These are phyloP conservation scores for Malus hybrid DNA, from an alignment of 331 rosid genomes.

Conservation along the genomic window DNA sequence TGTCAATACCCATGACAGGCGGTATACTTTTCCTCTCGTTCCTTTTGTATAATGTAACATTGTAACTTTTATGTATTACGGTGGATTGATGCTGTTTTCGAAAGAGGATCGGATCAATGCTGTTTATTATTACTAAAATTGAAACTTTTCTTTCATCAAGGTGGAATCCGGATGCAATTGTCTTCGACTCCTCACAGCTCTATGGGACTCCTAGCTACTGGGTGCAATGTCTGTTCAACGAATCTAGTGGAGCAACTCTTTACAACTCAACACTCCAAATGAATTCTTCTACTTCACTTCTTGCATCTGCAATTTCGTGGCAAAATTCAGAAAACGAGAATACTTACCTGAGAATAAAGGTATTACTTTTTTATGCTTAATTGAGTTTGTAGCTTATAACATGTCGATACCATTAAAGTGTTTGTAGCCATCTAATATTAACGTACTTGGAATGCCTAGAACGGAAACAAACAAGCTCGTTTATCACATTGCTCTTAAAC, in stretches of 20 bases:
- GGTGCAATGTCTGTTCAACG: constrained; percentile 60
- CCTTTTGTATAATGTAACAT: neutral
- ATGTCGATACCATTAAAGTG: neutral
- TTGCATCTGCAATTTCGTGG: constrained; percentile 74
- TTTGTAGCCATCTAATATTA: neutral
- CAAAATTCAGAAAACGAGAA: constrained; percentile 34
- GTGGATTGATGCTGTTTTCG: neutral
- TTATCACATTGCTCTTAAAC: neutral
- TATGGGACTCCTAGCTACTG: constrained; percentile 97
- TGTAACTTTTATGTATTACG: neutral
- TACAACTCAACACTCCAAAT: constrained; percentile 42
- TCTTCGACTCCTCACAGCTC: constrained; percentile 41
- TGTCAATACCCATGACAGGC: constrained; percentile 47
- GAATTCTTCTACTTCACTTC: constrained; percentile 33
- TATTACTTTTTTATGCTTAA: neutral
- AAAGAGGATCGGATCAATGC: neutral
- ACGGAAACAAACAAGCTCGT: neutral
- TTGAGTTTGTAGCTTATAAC: neutral
- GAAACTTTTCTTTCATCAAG: constrained; percentile 22
- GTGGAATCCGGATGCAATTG: constrained; percentile 82
- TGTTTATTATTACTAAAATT: constrained; percentile 12
- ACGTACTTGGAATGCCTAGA: neutral
- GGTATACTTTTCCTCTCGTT: constrained; percentile 24
- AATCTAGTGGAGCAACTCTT: constrained; percentile 82
- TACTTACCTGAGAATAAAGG: constrained; percentile 65